A percentile compares a stretch with the other conserved stretches of the same genome.
These are phyloP conservation scores for Aureobasidium namibiae DNA, from an alignment of 2,329 filamentous ascomycete genomes.

Conservation along the genomic window DNA sequence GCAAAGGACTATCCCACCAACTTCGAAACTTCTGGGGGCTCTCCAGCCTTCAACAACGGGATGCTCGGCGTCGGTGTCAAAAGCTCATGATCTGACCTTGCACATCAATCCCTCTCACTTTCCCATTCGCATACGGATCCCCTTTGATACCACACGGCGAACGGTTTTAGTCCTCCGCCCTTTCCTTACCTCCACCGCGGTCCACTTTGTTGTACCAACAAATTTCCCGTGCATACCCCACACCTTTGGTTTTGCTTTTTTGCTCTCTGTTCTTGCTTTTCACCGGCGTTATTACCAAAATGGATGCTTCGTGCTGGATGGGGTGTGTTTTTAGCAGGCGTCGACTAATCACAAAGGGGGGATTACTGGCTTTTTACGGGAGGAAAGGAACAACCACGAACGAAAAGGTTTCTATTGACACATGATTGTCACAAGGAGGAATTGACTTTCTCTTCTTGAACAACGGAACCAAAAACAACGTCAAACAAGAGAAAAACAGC, in stretches of 20 bases:
- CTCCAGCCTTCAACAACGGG: neutral
- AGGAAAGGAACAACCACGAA: neutral
- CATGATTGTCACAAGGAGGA: neutral
- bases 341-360: conserved; percentile 4
- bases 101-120: neutral
- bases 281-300: conserved; percentile 8
- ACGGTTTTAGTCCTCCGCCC: neutral
- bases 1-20: conserved; percentile 3
- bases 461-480: neutral
- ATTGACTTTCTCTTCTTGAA: neutral
- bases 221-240: conserved; percentile 3
- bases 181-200: neutral
- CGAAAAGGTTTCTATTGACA: too few species aligned
- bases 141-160: conserved; percentile 7
- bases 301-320: conserved; percentile 6
- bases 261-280: neutral
- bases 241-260: neutral
- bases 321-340: neutral
- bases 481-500: neutral
- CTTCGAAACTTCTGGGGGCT: conserved; percentile 2
- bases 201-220: conserved; percentile 9
- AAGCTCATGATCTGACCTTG: neutral
- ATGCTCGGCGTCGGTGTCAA: conserved; percentile 12
- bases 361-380: neutral
- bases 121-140: neutral